Percentiles rank a stretch among this genome's conserved stretches.
phyloP scores from a whole-genome alignment of 2,329 filamentous ascomycete genomes.

The Xylariaceae sp. region DNA sequence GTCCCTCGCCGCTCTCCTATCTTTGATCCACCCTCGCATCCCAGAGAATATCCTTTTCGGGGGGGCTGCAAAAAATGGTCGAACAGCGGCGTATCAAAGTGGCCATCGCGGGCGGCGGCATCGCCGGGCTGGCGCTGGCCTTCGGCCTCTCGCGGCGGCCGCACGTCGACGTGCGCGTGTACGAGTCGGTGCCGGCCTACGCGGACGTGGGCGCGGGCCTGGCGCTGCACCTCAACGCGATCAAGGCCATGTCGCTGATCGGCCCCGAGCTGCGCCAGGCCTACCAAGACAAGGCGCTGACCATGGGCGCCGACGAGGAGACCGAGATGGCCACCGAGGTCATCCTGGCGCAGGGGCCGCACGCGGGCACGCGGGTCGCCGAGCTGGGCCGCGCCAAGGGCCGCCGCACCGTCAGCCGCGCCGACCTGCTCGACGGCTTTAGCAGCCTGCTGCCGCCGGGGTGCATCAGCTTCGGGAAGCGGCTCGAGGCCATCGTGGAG shows the following conservation, averaged over 20 bases:
- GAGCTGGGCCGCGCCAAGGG: slow-evolving; percentile 27
- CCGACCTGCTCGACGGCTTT: slow-evolving; percentile 24
- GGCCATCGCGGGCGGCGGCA: slow-evolving; percentile 23
- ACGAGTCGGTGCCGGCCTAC: slow-evolving; percentile 26
- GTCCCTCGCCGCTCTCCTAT: no score
- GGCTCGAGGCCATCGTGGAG: slow-evolving; percentile 13
- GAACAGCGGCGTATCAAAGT: slow-evolving; percentile 12
- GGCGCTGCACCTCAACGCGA: slow-evolving; percentile 30
- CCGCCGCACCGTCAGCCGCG: slow-evolving; percentile 25
- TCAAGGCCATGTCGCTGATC: slow-evolving; percentile 27
- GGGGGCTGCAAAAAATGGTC: no score
- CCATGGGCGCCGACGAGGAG: slow-evolving; percentile 24
- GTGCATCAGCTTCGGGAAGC: slow-evolving; percentile 19
- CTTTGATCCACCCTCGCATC: no score
- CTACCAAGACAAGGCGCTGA: slow-evolving; percentile 24
- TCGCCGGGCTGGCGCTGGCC: slow-evolving; percentile 29
- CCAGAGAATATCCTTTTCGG: no score
- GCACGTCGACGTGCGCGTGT: slow-evolving; percentile 29
- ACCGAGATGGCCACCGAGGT: slow-evolving; percentile 25
- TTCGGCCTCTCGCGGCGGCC: slow-evolving; percentile 26
- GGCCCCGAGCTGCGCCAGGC: slow-evolving; percentile 25
- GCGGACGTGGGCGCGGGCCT: slow-evolving; percentile 30
- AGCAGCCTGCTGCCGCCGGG: slow-evolving; percentile 16
- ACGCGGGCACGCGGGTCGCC: slow-evolving; percentile 17
- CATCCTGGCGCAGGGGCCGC: slow-evolving; percentile 22